Evolutionary conservation across 176 grass and related monocot genomes (phyloP).

Genomic region (Oryza longistaminata): DNA sequence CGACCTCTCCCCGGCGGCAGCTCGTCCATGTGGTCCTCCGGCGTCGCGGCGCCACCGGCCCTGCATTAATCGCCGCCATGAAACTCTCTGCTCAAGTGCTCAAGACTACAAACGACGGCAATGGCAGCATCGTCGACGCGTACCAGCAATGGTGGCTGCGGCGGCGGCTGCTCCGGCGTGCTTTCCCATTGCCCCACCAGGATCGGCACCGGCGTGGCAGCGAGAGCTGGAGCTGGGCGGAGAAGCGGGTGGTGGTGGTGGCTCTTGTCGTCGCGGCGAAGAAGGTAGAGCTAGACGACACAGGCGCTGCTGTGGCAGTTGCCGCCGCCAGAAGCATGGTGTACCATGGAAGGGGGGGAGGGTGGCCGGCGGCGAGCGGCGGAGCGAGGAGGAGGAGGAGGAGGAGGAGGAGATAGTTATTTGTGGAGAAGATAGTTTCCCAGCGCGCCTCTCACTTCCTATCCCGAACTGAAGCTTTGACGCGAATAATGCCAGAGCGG

Average conservation of each 20-base stretch:
- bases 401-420: not conserved
- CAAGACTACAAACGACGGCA: not conserved
- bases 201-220: slow-evolving; percentile 10
- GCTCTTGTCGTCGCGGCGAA: not conserved
- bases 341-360: slow-evolving; percentile 46
- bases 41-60: slow-evolving; percentile 23
- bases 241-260: not conserved
- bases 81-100: not conserved
- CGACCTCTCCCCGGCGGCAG: slow-evolving; percentile 10
- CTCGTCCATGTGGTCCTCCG: slow-evolving; percentile 48
- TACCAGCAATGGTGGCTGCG: slow-evolving; percentile 32
- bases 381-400: not conserved
- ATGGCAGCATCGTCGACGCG: not conserved
- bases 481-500: not conserved
- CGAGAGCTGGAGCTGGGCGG: not conserved
- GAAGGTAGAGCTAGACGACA: not conserved
- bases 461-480: slow-evolving; percentile 34
- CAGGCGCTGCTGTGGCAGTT: slow-evolving; percentile 27
- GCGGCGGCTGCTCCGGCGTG: not conserved
- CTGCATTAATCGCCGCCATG: not conserved
- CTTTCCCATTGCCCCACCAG: slow-evolving; percentile 32
- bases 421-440: not conserved
- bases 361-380: not conserved
- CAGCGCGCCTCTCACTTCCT: slow-evolving; percentile 39
- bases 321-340: slow-evolving; percentile 50